Evolutionary conservation across 2,329 filamentous ascomycete genomes (phyloP).

Genomic region (Stemphylium lycopersici): DNA sequence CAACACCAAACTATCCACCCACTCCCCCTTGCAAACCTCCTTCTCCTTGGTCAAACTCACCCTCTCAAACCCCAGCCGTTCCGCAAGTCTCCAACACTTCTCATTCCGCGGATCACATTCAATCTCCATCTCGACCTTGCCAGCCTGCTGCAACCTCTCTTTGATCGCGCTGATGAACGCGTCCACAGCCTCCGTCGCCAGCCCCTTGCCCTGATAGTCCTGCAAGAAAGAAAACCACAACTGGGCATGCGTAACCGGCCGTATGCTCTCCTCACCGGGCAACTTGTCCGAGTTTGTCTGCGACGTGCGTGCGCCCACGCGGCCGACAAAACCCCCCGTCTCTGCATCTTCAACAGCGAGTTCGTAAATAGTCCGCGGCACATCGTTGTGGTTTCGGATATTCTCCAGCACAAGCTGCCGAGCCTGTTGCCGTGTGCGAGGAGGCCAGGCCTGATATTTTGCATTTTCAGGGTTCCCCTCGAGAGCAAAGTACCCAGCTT

Average conservation of each 20-base stretch:
- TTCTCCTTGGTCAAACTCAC: conserved; percentile 33
- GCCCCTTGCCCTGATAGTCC: conserved; percentile 28
- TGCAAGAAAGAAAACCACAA: conserved; percentile 44
- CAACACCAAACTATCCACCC: conserved; percentile 41
- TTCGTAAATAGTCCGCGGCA: conserved; percentile 31
- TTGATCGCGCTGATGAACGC: conserved; percentile 32
- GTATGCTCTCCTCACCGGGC: conserved; percentile 6
- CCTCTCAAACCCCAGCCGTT: conserved; percentile 38
- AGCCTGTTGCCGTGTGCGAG: conserved; percentile 31
- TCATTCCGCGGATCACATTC: conserved; percentile 46
- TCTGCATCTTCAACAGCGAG: conserved; percentile 32
- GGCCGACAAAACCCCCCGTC: conserved; percentile 32
- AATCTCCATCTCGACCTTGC: conserved; percentile 36
- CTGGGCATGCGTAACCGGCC: conserved; percentile 20
- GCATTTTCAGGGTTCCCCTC: conserved; percentile 35
- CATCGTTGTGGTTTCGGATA: conserved; percentile 21
- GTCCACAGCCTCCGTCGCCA: conserved; percentile 41
- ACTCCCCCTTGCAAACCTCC: conserved; percentile 42
- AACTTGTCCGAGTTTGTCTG: conserved; percentile 11
- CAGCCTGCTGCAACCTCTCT: conserved; percentile 7
- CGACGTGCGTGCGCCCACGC: conserved; percentile 34
- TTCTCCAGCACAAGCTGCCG: conserved; percentile 24
- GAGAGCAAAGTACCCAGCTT: conserved; percentile 27
- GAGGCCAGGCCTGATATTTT: conserved; percentile 35
- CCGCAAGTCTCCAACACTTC: conserved; percentile 37